phyloP scores from a whole-genome alignment of 2,329 filamentous ascomycete species.

The Scedosporium minutisporum region DNA sequence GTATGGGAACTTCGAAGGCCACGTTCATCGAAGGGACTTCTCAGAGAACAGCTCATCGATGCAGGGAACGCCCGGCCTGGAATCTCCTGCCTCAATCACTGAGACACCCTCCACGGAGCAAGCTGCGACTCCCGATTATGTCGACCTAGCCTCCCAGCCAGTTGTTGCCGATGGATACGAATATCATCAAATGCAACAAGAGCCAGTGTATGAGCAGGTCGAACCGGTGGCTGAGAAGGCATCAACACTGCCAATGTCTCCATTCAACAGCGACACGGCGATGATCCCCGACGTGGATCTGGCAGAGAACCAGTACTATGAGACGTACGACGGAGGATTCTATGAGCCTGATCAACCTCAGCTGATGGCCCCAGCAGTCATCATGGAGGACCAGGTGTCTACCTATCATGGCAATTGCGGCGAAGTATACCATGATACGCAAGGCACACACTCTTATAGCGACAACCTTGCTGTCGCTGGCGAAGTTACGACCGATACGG shows the following conservation, averaged over 20 bases:
- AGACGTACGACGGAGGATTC: too few relatives aligned
- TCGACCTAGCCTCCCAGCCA: not conserved
- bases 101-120: not conserved
- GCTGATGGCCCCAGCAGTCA: too few relatives aligned
- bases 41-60: too few relatives aligned
- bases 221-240: not conserved
- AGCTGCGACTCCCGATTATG: not conserved
- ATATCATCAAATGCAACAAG: not conserved
- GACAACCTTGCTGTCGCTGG: not conserved
- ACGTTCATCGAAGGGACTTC: too few relatives aligned
- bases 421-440: not conserved
- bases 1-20: too few relatives aligned
- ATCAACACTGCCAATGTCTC: not conserved
- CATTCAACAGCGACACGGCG: too few relatives aligned
- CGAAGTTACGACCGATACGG: constrained; percentile 1
- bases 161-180: not conserved
- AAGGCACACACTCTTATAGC: not conserved
- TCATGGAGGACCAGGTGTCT: not conserved
- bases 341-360: too few relatives aligned
- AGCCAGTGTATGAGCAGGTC: not conserved
- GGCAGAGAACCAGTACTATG: too few relatives aligned
- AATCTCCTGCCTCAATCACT: not conserved
- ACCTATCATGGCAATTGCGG: not conserved
- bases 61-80: not conserved
- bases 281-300: too few relatives aligned